Base-by-base conservation (phyloP, 441 rosid genomes). In the Populus trichocarpa region DNA sequence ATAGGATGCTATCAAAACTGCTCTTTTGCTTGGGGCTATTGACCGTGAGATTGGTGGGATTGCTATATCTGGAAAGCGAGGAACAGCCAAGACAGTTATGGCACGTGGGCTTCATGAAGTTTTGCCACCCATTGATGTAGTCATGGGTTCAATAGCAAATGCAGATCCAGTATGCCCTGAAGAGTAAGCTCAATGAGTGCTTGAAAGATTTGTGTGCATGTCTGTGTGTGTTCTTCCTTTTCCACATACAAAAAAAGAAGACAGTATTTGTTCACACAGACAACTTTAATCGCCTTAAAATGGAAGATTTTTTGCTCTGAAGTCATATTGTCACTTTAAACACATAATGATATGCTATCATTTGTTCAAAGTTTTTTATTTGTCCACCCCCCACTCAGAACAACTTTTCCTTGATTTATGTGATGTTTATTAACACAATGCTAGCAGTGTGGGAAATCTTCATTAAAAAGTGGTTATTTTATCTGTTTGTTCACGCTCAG, bases 1-100 rank as follows among this genome's bases (percentile, higher is more conserved):
- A 64, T 78, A 94, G 99, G 98, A 96, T 86, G 98, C 98, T 18
- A 90, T 93, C 74, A 96, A 96, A 86, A 96, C 98, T 82, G 97
- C 98, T 67, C 94, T 96, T 82, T 79, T 94, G 82, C 97, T 96
- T 81, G 97, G 98, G 2, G 98, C 98, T 32, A 91, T 85, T 87
- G 99, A 95, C 81, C 92, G 96, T 77, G 97, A 91, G 74, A 89
- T 95, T 74, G 98, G 99, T 79, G 98, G 99, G 78, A 90, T 93
- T 82, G 98, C 96, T 69, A 88, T 95, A 35, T 91, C 92, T 71
- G 98, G 97, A 74, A 92, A 81, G 76, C 87, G 99, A 84, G 99
- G 97, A 75, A 95, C 97, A 71, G 97, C 98, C 67, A 95, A 93
- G 85, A 93, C 98, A 16, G 85, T 95, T 46, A 91, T 95, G 98